Conservation (phyloP, 495 filamentous ascomycete species). For the Collariella sp. region DNA sequence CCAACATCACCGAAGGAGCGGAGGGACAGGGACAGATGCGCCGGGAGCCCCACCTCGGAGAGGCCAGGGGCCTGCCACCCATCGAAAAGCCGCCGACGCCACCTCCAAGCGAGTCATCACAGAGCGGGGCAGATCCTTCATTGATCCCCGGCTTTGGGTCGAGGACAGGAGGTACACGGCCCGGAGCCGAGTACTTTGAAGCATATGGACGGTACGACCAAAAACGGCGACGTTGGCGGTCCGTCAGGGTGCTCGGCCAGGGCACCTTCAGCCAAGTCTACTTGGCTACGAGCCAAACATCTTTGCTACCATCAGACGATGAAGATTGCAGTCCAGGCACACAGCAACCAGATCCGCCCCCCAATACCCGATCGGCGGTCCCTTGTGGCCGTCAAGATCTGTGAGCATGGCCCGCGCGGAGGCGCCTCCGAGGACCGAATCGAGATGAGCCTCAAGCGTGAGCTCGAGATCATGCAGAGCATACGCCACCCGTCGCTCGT, state of each 20-base stretch:
- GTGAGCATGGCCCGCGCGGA: conserved; percentile 86
- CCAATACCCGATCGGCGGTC: conserved; percentile 35
- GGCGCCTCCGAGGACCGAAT: conserved; percentile 81
- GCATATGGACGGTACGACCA: conserved; percentile 49
- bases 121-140: conserved; percentile 38
- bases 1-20: conserved; percentile 40
- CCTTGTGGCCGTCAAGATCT: conserved; percentile 90
- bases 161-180: conserved; percentile 27
- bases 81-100: conserved; percentile 63
- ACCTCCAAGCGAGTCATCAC: conserved; percentile 51
- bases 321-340: conserved; percentile 31
- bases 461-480: conserved; percentile 83
- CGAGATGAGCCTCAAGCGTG: conserved; percentile 84
- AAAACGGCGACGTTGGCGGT: conserved; percentile 59
- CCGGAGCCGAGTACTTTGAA: conserved; percentile 51
- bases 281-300: conserved; percentile 59
- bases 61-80: conserved; percentile 60
- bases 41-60: conserved; percentile 71
- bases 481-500: conserved; percentile 85
- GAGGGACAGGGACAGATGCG: conserved; percentile 50
- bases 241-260: conserved; percentile 72
- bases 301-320: conserved; percentile 29
- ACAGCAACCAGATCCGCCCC: conserved; percentile 13
- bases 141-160: conserved; percentile 19
- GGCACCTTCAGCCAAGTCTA: conserved; percentile 94